Base-by-base conservation (phyloP, 2,329 filamentous ascomycete species). In the Blumeria graminis region DNA sequence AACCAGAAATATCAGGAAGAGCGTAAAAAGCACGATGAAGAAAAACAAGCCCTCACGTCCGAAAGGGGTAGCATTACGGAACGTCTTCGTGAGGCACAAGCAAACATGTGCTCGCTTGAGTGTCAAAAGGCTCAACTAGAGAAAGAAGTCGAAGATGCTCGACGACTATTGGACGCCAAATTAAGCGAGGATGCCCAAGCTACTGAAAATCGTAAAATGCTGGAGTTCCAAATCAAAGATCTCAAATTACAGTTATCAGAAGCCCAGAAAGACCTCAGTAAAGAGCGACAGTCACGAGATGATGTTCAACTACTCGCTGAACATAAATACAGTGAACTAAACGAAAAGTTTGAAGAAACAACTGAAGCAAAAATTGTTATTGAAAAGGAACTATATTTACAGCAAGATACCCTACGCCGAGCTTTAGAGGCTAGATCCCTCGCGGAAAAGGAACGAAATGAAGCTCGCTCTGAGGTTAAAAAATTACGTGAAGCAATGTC, bases 301-400 rank as follows among this genome's bases (percentile, higher is more conserved):
- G 92, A 98, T 65, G 88, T 95, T 32, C 82, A 90, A 60, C 79
- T 94, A 62, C 82, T 96, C 57, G 81, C 86, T 4, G 88, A 95
- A 62, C 89, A 94, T 70, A 93, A 92, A 66, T 86, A 82, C 63
- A 75, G 84, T 48, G 79, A 82, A 55, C 73, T 98, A 58, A 82
- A 89, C 66, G 81, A 89, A 32, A 88, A 96, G 61, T 94, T 81
- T 62, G 82, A 93, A 54, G 78, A 80, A 36, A 74, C 96, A 36
- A 94, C 94, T 63, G 88, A 95, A 60, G 82, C 87, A 33, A 98
- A 98, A 69, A 94, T 95, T 63, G 94, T 82, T 51, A 94, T 98
- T 60, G 90, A 98, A 69, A 96, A 95, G 68, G 90, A 96, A 69
- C 82, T 98, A 67, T 96, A 96, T 66, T 83, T 86, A 5, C 90